Percentiles rank a stretch among this genome's conserved stretches.
Conservation (phyloP, 805 yeast species). For the Pichia insulana region DNA sequence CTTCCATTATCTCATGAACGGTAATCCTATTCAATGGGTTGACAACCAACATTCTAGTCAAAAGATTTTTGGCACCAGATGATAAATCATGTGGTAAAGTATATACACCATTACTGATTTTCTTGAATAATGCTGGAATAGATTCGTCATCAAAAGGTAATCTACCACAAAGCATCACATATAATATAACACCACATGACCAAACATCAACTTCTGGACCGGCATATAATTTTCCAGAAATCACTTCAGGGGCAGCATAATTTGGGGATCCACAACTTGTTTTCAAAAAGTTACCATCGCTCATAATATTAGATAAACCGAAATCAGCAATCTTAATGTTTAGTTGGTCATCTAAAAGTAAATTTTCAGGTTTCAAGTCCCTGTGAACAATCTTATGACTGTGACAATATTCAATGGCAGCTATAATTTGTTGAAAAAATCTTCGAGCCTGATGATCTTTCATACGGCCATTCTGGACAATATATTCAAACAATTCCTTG, state of each 20-base stretch:
- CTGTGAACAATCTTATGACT: slow-evolving; percentile 94
- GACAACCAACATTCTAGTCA: slow-evolving; percentile 87
- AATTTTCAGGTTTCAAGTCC: slow-evolving; percentile 92
- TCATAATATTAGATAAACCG: slow-evolving; percentile 92
- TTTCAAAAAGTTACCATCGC: slow-evolving; percentile 91
- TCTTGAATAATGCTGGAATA: slow-evolving; percentile 88
- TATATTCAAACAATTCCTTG: slow-evolving; percentile 91
- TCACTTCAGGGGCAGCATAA: slow-evolving; percentile 96
- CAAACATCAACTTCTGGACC: slow-evolving; percentile 98
- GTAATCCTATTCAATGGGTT: slow-evolving; percentile 92
- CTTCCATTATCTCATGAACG: slow-evolving; percentile 84
- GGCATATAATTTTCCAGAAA: slow-evolving; percentile 87
- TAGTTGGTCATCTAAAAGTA: slow-evolving; percentile 77
- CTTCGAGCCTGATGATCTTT: slow-evolving; percentile 85
- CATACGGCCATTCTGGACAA: slow-evolving; percentile 90
- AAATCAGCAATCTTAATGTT: slow-evolving; percentile 96
- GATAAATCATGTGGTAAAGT: slow-evolving; percentile 82
- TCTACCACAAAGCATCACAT: slow-evolving; percentile 93
- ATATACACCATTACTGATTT: slow-evolving; percentile 87
- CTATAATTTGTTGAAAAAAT: slow-evolving; percentile 91
- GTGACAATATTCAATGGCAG: slow-evolving; percentile 95
- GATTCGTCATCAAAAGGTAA: slow-evolving; percentile 95
- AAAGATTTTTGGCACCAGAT: slow-evolving; percentile 72
- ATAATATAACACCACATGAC: slow-evolving; percentile 93
- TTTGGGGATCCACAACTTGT: slow-evolving; percentile 96